Evolutionary conservation across 169 alveolate species (phyloP), one percentile per base, ranked within the genome.

Genomic region (Prorocentrum cordatum): DNA sequence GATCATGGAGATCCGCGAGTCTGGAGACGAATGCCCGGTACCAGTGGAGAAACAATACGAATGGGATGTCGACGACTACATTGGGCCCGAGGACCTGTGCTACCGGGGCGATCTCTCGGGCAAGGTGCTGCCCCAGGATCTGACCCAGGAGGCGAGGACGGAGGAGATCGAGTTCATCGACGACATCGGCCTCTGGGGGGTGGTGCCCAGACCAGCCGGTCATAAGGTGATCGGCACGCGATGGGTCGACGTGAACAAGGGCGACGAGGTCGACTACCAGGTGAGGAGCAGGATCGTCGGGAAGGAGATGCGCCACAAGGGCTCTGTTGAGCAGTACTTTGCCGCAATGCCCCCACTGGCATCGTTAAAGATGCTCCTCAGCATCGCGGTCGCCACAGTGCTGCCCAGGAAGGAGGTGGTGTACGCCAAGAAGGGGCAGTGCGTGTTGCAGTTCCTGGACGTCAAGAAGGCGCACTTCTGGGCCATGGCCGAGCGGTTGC

Each of bases 161-260:
- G 82, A 70, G 22, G 82, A 70, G 64, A 47, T 70, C 14, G 12
- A 36, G 2, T 16, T 31, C 64, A 26, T 70, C 64, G 6, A 29
- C 0, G 82, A 70, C 42, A 70, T 70, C 38, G 82, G 82, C 22
- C 38, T 70, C 16, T 70, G 64, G 82, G 75, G 32, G 2, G 75
- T 64, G 2, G 32, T 64, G 9, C 75, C 75, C 14, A 29, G 75
- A 32, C 75, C 75, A 6, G n/a, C 4, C 0, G 75, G 75, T 0
- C 47, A 32, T 3, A 32, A 33, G 47, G 75, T 64, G 16, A 64
- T 64, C 50, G 16, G 29, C 39, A 33, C 75, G 1, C 45, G 75
- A 3, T 70, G 82, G 82, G 82, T 70, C 0, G 82, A 70, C 31
- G 58, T 70, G 29, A 70, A 70, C 82, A 70, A 70, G 42, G 3